A percentile compares a stretch with the other conserved stretches of the same genome.
Evolutionary conservation across 495 filamentous ascomycete species (phyloP).

Genomic region (Neurospora sp.): DNA sequence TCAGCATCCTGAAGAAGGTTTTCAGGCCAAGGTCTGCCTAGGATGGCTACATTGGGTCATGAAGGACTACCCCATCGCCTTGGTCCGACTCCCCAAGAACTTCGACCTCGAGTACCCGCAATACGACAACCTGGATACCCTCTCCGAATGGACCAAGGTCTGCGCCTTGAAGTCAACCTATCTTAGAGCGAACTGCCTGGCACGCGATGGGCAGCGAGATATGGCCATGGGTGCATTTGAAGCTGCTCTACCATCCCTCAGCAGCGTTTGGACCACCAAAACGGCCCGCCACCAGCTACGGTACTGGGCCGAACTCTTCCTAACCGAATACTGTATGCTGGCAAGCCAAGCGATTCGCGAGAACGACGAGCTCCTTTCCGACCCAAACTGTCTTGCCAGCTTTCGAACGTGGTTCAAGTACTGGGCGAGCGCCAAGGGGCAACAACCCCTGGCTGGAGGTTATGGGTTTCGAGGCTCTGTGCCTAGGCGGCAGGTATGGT

Average conservation of each 20-base stretch:
- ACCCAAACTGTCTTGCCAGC: constrained; percentile 38
- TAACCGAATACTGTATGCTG: constrained; percentile 61
- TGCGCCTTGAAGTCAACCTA: constrained; percentile 71
- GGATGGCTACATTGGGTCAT: constrained; percentile 75
- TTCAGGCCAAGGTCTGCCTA: constrained; percentile 70
- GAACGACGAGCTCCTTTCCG: constrained; percentile 32
- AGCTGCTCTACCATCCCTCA: constrained; percentile 50
- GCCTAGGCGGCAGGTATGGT: constrained; percentile 58
- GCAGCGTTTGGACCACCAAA: constrained; percentile 30
- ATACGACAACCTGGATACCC: constrained; percentile 35
- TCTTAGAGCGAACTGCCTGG: constrained; percentile 62
- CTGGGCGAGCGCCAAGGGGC: constrained; percentile 36
- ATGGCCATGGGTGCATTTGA: constrained; percentile 56
- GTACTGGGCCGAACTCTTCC: constrained; percentile 67
- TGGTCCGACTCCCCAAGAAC: constrained; percentile 51
- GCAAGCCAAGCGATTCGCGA: constrained; percentile 45
- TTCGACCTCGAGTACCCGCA: constrained; percentile 41
- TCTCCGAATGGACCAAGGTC: constrained; percentile 65
- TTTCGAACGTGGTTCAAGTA: constrained; percentile 56
- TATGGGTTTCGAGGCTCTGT: constrained; percentile 36
- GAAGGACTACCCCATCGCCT: constrained; percentile 53
- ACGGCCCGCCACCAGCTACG: constrained; percentile 48
- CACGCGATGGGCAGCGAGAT: constrained; percentile 36
- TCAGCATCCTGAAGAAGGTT: constrained; percentile 53
- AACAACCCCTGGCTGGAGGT: constrained; percentile 27